phyloP scores from a whole-genome alignment of 805 yeast genomes.

The Candida boleticola region DNA sequence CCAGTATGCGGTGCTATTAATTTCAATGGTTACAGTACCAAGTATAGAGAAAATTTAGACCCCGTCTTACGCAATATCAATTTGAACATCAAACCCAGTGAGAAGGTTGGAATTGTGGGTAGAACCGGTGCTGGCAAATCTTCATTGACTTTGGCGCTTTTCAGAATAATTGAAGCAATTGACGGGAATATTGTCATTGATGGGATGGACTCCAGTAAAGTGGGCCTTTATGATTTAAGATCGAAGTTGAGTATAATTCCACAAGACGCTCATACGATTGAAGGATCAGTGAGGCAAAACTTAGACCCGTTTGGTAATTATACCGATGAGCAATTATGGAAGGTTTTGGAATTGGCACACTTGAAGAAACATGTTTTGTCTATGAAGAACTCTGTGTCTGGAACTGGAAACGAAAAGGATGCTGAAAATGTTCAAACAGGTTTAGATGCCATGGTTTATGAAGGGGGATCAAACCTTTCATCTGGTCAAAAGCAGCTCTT shows the following conservation, averaged over 20 bases:
- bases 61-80: constrained; percentile 23
- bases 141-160: constrained; percentile 25
- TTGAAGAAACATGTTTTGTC: constrained; percentile 21
- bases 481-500: constrained; percentile 24
- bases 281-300: constrained; percentile 24
- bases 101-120: constrained; percentile 30
- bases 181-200: constrained; percentile 25
- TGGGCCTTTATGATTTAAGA: constrained; percentile 27
- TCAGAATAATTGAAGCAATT: constrained; percentile 26
- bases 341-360: constrained; percentile 23
- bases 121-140: constrained; percentile 32
- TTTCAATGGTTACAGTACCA: constrained; percentile 22
- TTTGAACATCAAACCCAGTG: constrained; percentile 20
- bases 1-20: constrained; percentile 21
- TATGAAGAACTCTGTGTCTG: constrained; percentile 21
- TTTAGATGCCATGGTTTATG: constrained; percentile 14
- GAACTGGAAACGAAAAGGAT: constrained; percentile 12
- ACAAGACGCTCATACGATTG: constrained; percentile 26
- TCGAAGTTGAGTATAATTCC: constrained; percentile 27
- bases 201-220: constrained; percentile 17
- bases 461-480: constrained; percentile 26
- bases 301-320: constrained; percentile 24
- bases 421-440: constrained; percentile 11
- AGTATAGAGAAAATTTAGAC: constrained; percentile 23
- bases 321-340: constrained; percentile 23